Percentiles rank a stretch among this genome's conserved stretches.
Conservation (phyloP, 2,329 filamentous ascomycete genomes). For the Sarocladium oryzae region DNA sequence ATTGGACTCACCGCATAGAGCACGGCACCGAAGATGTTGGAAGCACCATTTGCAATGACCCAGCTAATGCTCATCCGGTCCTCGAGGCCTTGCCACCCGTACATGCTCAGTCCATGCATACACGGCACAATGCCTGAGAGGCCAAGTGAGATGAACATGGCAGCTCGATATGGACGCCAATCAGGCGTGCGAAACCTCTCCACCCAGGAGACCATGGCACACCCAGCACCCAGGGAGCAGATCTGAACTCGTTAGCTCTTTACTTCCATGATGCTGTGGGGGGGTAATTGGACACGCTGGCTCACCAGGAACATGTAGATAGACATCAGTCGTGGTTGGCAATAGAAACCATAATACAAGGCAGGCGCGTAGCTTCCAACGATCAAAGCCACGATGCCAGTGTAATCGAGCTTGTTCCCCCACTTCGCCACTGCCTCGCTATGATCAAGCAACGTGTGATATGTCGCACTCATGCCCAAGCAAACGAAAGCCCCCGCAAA, state of each 20-base stretch:
- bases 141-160: constrained; percentile 86
- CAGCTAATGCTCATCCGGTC: constrained; percentile 73
- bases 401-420: constrained; percentile 91
- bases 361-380: constrained; percentile 87
- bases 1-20: constrained; percentile 67
- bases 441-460: constrained; percentile 81
- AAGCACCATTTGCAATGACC: constrained; percentile 69
- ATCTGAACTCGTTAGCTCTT: constrained; percentile 49
- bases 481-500: constrained; percentile 68
- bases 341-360: constrained; percentile 81
- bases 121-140: constrained; percentile 75
- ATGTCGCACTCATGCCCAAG: constrained; percentile 76
- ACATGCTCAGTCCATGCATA: constrained; percentile 68
- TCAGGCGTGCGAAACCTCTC: constrained; percentile 77
- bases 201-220: constrained; percentile 68
- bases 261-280: too few relatives aligned
- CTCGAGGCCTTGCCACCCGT: constrained; percentile 60
- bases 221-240: constrained; percentile 67
- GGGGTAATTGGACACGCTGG: too few relatives aligned
- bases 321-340: constrained; percentile 56
- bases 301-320: constrained; percentile 71
- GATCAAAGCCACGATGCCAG: constrained; percentile 87
- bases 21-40: constrained; percentile 81
- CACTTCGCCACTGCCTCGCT: constrained; percentile 69
- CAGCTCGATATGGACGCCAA: constrained; percentile 78